Conservation (phyloP, 2,329 filamentous ascomycete species). For the Mycosphaerella sp. region DNA sequence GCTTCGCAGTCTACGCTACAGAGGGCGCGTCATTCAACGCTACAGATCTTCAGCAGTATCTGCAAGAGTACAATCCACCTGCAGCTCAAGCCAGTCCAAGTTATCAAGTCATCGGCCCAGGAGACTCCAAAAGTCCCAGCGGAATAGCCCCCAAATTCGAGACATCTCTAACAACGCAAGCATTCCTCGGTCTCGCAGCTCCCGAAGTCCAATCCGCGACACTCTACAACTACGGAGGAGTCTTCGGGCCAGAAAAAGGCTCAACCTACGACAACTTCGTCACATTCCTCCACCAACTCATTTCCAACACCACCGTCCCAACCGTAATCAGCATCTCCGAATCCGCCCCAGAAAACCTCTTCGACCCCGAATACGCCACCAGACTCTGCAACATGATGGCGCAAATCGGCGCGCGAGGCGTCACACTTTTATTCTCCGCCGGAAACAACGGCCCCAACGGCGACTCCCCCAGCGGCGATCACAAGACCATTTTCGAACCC, state of each 20-base stretch:
- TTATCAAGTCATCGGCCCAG: constrained; percentile 20
- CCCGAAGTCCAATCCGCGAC: constrained; percentile 17
- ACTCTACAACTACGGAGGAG: constrained; percentile 26
- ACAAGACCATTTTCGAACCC: constrained; percentile 41
- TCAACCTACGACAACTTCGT: constrained; percentile 24
- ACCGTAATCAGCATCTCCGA: constrained; percentile 25
- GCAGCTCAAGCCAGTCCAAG: constrained; percentile 18
- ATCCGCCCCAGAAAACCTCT: constrained; percentile 17
- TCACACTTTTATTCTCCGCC: constrained; percentile 55
- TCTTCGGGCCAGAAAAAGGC: constrained; percentile 22
- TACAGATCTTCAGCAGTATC: constrained; percentile 18
- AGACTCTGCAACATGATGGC: constrained; percentile 59
- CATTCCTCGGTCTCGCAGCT: constrained; percentile 21
- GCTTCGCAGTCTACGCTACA: constrained; percentile 25
- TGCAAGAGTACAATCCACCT: constrained; percentile 20
- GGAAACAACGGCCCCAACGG: constrained; percentile 50
- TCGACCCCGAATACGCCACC: constrained; percentile 46
- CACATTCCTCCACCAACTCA: constrained; percentile 24
- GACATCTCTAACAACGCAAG: constrained; percentile 22
- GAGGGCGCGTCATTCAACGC: constrained; percentile 23
- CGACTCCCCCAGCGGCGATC: constrained; percentile 32
- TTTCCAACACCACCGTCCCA: constrained; percentile 22
- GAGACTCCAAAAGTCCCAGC: constrained; percentile 14
- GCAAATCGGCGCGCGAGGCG: constrained; percentile 58
- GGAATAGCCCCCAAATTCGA: constrained; percentile 24